Percentiles rank a stretch among this genome's conserved stretches.
Evolutionary conservation across 768 basidiomycete genomes (phyloP).

Genomic region (Pisolithus sp.): DNA sequence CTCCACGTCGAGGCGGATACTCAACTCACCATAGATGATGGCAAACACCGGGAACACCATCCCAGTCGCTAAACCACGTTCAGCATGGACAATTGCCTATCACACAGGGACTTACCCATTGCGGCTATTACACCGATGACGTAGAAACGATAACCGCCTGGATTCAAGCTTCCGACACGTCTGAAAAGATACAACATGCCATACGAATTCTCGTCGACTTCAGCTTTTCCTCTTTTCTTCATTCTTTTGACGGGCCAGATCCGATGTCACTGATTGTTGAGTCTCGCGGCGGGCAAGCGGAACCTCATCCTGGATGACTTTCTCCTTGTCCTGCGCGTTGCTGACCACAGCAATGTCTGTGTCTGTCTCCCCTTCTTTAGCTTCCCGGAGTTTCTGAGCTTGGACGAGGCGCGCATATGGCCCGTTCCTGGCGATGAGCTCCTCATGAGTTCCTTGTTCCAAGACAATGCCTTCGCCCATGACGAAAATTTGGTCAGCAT

Average conservation of each 20-base stretch:
- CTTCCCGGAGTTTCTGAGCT: constrained; percentile 74
- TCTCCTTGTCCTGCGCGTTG: constrained; percentile 41
- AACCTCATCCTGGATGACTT: constrained; percentile 50
- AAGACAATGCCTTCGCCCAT: constrained; percentile 84
- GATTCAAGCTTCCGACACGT: constrained; percentile 63
- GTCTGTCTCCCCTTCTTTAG: constrained; percentile 25
- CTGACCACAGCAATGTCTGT: constrained; percentile 8
- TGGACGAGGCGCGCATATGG: constrained; percentile 72
- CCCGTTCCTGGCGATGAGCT: constrained; percentile 53
- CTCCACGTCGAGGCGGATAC: background rate
- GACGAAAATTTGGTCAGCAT: constrained; percentile 78
- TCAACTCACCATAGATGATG: constrained; percentile 48
- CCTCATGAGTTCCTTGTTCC: constrained; percentile 73
- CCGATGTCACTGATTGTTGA: constrained; percentile 55
- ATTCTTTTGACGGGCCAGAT: constrained; percentile 53
- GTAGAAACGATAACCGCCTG: constrained; percentile 54
- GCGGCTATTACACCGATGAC: constrained; percentile 51
- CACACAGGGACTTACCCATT: constrained; percentile 22
- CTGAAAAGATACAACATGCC: constrained; percentile 56
- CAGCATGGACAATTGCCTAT: background rate
- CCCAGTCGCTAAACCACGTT: constrained; percentile 35
- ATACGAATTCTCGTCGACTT: constrained; percentile 32
- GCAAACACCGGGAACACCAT: constrained; percentile 70
- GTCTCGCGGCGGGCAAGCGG: constrained; percentile 43
- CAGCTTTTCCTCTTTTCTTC: constrained; percentile 28